Evolutionary conservation across 192 early-diverging fungal genomes (phyloP).

Genomic region (Umbelopsis ramanniana): DNA sequence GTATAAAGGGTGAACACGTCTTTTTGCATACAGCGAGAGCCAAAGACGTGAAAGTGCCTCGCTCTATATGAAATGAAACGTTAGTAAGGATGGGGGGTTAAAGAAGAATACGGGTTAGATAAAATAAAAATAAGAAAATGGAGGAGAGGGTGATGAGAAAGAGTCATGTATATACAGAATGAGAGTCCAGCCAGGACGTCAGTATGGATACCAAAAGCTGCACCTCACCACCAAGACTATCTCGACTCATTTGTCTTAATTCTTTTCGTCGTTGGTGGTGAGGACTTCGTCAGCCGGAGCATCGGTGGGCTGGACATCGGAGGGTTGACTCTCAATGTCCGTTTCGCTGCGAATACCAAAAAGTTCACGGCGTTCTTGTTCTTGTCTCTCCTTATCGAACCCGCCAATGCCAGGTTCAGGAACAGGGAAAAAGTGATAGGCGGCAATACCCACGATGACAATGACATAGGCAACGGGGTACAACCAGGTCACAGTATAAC

Average conservation of each 20-base stretch:
- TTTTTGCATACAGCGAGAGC: slow-evolving; percentile 25
- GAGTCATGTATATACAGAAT: too few relatives aligned
- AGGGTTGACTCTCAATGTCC: slow-evolving; percentile 16
- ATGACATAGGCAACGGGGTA: slow-evolving; percentile 72
- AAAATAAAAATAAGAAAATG: not conserved
- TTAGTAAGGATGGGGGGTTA: not conserved
- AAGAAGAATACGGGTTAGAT: not conserved
- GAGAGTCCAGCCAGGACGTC: not conserved
- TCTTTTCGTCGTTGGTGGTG: not conserved
- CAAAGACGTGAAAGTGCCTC: slow-evolving; percentile 24
- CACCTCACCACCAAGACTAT: not conserved
- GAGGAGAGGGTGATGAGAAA: not conserved
- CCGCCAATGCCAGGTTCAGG: slow-evolving; percentile 54
- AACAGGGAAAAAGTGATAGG: slow-evolving; percentile 69
- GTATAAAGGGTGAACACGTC: slow-evolving; percentile 7
- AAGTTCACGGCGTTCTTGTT: slow-evolving; percentile 30
- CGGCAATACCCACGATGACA: slow-evolving; percentile 66
- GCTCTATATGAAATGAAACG: slow-evolving; percentile 21
- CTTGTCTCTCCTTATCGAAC: slow-evolving; percentile 28
- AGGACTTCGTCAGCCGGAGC: not conserved
- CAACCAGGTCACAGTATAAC: slow-evolving; percentile 55
- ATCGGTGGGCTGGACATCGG: not conserved
- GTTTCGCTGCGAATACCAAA: slow-evolving; percentile 20
- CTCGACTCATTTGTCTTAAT: not conserved
- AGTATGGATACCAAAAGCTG: not conserved